Base-by-base conservation (phyloP, 106 monocot species). In the Ottelia alismoides region DNA sequence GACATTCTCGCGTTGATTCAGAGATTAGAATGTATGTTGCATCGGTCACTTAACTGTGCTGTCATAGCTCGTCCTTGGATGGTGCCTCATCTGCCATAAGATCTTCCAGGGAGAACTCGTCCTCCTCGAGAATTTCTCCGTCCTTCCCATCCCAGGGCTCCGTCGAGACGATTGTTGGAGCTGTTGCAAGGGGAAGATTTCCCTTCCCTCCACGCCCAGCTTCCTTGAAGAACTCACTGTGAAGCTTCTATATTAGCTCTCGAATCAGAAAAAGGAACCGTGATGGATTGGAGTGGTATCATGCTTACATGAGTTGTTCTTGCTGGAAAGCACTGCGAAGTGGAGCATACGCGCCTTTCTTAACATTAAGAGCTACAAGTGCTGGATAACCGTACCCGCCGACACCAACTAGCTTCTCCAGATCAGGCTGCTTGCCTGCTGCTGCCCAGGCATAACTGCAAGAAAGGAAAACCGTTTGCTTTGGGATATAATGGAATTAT, bases 321-420 rank as follows among this genome's bases (percentile, higher is more conserved):
- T 66, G 69, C 61, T 96, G 60, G 53, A 89, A 96, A n/a, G 96
- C 88, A 65, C 96, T 89, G 18, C 68, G 69, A 53, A 96, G 85
- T n/a, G 96, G 88, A 58, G 88, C 96, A 60, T 72, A 96, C 20
- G 73, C 85, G 11, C 76, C 78, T 55, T 89, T 96, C 69, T 96
- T 96, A 17, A 79, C 76, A 67, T 96, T 96, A 1, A 96, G 74
- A 26, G 96, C 96, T 2, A 96, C 85, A 72, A 96, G 58, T 46
- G 96, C 96, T 22, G 96, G 96, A 65, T 96, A 96, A 28, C 96
- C 96, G 63, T 96, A 96, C 1, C 96, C 96, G 46, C 96, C 96
- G 24, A 96, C 96, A 53, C 88, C 96, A 62, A 96, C 89, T 48
- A 82, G 84, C n/a, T 73, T 88, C 74, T 96, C 96, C 9, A 96